phyloP scores from a whole-genome alignment of 2,329 filamentous ascomycete species.

The Hypoxylon sp. region DNA sequence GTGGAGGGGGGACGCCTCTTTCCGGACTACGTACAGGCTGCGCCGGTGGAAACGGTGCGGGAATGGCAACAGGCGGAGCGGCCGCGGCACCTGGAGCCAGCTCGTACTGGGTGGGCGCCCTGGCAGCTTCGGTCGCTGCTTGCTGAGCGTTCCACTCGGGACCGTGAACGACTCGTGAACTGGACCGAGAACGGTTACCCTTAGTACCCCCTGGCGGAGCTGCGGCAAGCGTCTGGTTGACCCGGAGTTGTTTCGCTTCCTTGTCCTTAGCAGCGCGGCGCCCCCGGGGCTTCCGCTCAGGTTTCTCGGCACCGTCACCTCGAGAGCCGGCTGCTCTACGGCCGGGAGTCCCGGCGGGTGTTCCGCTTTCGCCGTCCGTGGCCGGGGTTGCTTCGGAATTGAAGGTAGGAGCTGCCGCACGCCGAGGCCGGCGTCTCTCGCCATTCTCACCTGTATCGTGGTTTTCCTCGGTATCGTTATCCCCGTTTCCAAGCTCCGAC shows the following conservation, averaged over 20 bases:
- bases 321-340: constrained; percentile 57
- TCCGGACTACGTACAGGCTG: constrained; percentile 43
- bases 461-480: constrained; percentile 63
- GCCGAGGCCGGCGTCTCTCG: constrained; percentile 66
- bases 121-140: constrained; percentile 51
- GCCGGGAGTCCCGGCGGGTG: constrained; percentile 64
- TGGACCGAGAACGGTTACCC: constrained; percentile 61
- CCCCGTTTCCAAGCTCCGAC: constrained; percentile 69
- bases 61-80: constrained; percentile 50
- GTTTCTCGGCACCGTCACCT: constrained; percentile 56
- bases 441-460: constrained; percentile 66
- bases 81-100: constrained; percentile 53
- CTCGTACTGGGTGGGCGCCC: constrained; percentile 55
- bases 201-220: constrained; percentile 53
- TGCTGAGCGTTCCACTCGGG: constrained; percentile 51
- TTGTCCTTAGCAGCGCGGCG: constrained; percentile 51
- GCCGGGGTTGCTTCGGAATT: constrained; percentile 66
- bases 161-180: constrained; percentile 56
- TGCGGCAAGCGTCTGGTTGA: constrained; percentile 56
- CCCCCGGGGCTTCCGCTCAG: constrained; percentile 53
- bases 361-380: constrained; percentile 67
- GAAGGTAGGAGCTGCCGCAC: constrained; percentile 76
- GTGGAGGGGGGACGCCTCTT: constrained; percentile 36
- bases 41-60: constrained; percentile 39
- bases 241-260: constrained; percentile 51